phyloP scores from a whole-genome alignment of 257 asterid genomes.

The Plectranthus barbatus region DNA sequence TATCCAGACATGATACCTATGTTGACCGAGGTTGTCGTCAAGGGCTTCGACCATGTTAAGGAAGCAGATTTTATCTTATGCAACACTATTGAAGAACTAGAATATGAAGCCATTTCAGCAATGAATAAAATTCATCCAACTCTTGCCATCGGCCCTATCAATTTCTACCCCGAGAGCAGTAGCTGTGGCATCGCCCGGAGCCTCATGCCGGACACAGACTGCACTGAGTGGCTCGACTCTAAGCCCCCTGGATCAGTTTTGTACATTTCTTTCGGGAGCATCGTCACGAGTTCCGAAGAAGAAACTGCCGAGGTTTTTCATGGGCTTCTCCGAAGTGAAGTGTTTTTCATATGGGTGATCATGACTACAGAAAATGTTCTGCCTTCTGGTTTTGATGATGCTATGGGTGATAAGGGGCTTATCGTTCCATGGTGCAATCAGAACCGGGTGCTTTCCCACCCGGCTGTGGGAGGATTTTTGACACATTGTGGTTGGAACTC shows the following conservation, averaged over 20 bases:
- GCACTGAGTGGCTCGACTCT: neutral
- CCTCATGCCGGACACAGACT: neutral
- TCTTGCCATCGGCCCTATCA: neutral
- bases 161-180: neutral
- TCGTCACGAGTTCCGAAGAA: neutral
- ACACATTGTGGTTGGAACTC: too few species aligned
- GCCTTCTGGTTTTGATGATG: too few species aligned
- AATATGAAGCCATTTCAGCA: neutral
- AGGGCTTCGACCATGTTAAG: neutral
- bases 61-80: neutral
- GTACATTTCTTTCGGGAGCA: neutral
- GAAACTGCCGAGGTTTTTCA: neutral
- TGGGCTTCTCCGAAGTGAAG: neutral
- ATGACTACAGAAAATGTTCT: too few species aligned
- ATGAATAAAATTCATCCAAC: neutral
- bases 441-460: too few species aligned
- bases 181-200: neutral
- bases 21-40: neutral
- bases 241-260: neutral
- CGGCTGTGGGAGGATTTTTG: too few species aligned
- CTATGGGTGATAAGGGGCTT: too few species aligned
- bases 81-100: neutral
- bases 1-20: neutral
- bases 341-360: too few species aligned
- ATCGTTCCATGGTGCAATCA: too few species aligned